Base-by-base conservation (phyloP, 1,139 yeast genomes). In the Yamadazyma dendronema region DNA sequence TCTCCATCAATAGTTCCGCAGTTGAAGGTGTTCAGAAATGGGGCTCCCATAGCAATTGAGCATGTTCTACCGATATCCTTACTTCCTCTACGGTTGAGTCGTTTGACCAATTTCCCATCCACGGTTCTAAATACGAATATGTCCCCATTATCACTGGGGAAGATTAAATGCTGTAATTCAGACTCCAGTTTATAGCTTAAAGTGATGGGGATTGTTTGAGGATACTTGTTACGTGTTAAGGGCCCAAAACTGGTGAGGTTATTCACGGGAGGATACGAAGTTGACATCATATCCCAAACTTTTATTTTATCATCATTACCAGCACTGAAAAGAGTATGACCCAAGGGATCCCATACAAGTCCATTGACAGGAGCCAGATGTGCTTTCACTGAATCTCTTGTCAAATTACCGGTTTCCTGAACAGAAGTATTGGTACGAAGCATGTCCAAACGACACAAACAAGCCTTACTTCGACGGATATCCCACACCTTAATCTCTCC, bases 121-220 rank as follows among this genome's bases (percentile, higher is more conserved):
- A 69, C 58, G 0, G 80, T 67, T 17, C 86, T 67, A 47, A 72
- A 83, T 33, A 87, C 71, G 34, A 82, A 72, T 0, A 89, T 61
- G 49, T 88, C 95, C 4, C 95, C 94, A 42, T 74, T 81, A 52
- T 89, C 96, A 0, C 92, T 75, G 3, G 94, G 88, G 48, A 79
- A 79, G 54, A 87, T 63, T 30, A 86, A 57, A 50, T 78, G 73
- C 42, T 79, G 84, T 27, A 74, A 52, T 40, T 73, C 77, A 15
- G 76, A 64, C 58, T 79, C 82, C 12, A 52, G 42, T 1, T 56
- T 47, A 3, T 78, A 72, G 36, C 70, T 75, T 3, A 77, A 50
- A 21, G 70, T 54, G 38, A 76, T 52, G 4, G 78, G 75, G 0
- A 74, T 59, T 10, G 67, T 62, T 43, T 74, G 81, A 12, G 72